Evolutionary conservation across 805 yeast genomes (phyloP).

Genomic region (Lachancea sp.): DNA sequence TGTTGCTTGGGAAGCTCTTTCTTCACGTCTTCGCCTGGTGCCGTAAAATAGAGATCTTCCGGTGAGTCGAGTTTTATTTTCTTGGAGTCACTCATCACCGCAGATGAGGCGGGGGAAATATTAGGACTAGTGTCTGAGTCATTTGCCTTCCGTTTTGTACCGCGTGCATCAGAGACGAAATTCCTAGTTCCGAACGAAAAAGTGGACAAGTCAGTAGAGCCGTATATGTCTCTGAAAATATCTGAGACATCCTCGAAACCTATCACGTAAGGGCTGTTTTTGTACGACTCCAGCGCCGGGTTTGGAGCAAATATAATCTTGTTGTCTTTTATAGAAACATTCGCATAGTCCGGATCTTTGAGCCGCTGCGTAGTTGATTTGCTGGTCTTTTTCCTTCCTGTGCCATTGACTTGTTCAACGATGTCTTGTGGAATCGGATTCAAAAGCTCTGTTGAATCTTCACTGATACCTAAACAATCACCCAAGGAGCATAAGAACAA

Average conservation of each 20-base stretch:
- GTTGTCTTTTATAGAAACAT: constrained; percentile 18
- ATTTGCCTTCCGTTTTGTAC: constrained; percentile 26
- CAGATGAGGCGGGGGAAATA: constrained; percentile 21
- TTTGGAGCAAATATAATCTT: constrained; percentile 26
- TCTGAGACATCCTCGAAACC: constrained; percentile 19
- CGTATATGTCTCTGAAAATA: constrained; percentile 21
- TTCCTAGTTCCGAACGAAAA: constrained; percentile 14
- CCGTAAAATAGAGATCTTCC: constrained; percentile 27
- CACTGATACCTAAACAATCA: constrained; percentile 29
- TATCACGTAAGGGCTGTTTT: constrained; percentile 18
- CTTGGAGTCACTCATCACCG: constrained; percentile 32
- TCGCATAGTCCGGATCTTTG: constrained; percentile 30
- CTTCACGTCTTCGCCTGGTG: constrained; percentile 7
- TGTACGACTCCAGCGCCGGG: constrained; percentile 2
- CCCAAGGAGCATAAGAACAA: constrained; percentile 30
- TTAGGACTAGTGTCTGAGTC: constrained; percentile 24
- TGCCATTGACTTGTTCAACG: constrained; percentile 29
- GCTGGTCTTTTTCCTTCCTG: constrained; percentile 30
- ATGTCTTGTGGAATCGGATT: constrained; percentile 22
- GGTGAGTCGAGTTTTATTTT: constrained; percentile 32
- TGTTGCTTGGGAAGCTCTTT: background rate
- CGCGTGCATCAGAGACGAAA: constrained; percentile 4
- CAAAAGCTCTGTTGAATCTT: constrained; percentile 24
- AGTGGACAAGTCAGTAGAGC: constrained; percentile 16
- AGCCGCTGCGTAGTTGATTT: constrained; percentile 27